These are phyloP conservation scores for Astraeus odoratus DNA, from an alignment of 768 basidiomycete species.

Conservation along the genomic window DNA sequence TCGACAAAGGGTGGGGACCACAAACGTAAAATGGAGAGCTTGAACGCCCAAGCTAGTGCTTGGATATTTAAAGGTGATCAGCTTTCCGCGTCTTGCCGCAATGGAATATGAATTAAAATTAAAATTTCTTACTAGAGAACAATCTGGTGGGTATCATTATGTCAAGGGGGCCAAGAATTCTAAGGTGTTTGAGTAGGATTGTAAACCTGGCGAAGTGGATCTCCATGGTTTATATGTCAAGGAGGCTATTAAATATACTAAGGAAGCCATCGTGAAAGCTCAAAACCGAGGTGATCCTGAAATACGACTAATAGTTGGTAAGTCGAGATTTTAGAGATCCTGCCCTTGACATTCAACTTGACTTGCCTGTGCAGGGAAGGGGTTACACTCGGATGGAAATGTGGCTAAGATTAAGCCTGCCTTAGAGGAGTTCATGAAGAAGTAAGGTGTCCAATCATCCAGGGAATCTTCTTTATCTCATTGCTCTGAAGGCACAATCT, in stretches of 20 bases:
- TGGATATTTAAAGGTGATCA: conserved; percentile 74
- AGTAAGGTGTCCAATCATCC: conserved; percentile 36
- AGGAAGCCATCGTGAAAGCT: conserved; percentile 57
- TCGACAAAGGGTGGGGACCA: conserved; percentile 72
- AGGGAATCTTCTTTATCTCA: too few relatives aligned
- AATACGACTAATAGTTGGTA: conserved; percentile 75
- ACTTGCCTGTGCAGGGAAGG: conserved; percentile 64
- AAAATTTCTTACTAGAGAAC: conserved; percentile 33
- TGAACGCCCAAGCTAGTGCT: conserved; percentile 69
- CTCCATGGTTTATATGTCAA: conserved; percentile 67
- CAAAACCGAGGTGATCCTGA: conserved; percentile 49
- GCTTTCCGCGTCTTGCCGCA: conserved; percentile 33
- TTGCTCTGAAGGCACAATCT: not conserved
- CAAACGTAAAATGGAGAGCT: conserved; percentile 59
- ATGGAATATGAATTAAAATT: not conserved
- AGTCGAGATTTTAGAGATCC: conserved; percentile 12
- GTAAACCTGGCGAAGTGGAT: not conserved
- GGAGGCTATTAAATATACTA: conserved; percentile 70
- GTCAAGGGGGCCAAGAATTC: not conserved
- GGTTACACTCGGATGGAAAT: conserved; percentile 67
- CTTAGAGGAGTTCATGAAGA: conserved; percentile 72
- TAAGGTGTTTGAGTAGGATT: not conserved
- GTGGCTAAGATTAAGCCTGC: conserved; percentile 83
- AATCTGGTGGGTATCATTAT: not conserved
- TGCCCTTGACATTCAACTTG: not conserved